Conservation (phyloP, 2,329 filamentous ascomycete species). For the Chrysosporium keratinophilum region DNA sequence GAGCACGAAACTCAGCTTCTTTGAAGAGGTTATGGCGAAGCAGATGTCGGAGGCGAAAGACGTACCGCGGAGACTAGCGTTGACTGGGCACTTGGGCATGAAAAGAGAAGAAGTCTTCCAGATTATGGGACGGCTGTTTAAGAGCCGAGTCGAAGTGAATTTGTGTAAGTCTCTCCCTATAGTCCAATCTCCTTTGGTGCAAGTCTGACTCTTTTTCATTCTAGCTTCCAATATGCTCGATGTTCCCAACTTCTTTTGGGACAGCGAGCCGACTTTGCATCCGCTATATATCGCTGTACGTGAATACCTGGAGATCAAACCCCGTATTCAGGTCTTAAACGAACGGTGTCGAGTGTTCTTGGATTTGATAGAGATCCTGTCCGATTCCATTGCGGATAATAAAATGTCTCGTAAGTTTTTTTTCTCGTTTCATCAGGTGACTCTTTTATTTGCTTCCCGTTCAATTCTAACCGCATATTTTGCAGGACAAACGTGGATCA, state of each 20-base stretch:
- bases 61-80: constrained; percentile 75
- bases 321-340: constrained; percentile 90
- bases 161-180: constrained; percentile 57
- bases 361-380: constrained; percentile 88
- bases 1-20: constrained; percentile 90
- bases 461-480: background rate
- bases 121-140: constrained; percentile 82
- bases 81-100: constrained; percentile 87
- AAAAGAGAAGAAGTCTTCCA: constrained; percentile 82
- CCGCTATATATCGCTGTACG: constrained; percentile 89
- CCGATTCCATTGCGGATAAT: constrained; percentile 80
- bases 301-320: constrained; percentile 95
- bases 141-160: constrained; percentile 91
- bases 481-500: constrained; percentile 81
- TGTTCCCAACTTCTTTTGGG: constrained; percentile 97
- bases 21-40: constrained; percentile 89
- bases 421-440: background rate
- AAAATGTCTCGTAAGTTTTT: constrained; percentile 65
- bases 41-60: constrained; percentile 91
- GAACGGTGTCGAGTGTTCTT: constrained; percentile 94
- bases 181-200: too few relatives aligned
- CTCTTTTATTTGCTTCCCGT: constrained; percentile 1
- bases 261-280: constrained; percentile 86
- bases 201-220: constrained; percentile 10
- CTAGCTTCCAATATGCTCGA: constrained; percentile 89